These are phyloP conservation scores for Suillus bovinus DNA, from an alignment of 768 basidiomycete genomes.

Conservation along the genomic window DNA sequence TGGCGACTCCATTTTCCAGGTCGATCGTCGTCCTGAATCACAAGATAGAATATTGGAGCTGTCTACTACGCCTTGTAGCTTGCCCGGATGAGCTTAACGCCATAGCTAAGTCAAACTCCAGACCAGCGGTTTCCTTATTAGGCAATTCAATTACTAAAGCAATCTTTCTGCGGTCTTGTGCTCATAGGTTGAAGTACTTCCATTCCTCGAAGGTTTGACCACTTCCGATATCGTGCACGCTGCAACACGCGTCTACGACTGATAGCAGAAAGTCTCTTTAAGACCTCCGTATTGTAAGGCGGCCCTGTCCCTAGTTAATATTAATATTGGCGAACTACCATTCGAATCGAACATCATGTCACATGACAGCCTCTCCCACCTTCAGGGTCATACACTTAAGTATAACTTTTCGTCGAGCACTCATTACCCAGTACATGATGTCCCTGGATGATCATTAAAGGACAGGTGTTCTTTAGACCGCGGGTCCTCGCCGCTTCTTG, in stretches of 20 bases:
- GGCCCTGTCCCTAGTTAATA: background rate
- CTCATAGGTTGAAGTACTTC: too few relatives aligned
- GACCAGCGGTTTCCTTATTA: background rate
- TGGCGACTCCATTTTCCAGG: slow-evolving; percentile 34
- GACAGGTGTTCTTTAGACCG: background rate
- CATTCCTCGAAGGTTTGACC: too few relatives aligned
- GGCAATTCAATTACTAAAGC: background rate
- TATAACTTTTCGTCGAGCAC: background rate
- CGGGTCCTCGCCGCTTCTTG: slow-evolving; percentile 6
- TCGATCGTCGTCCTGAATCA: background rate
- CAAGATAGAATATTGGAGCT: background rate
- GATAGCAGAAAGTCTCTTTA: background rate
- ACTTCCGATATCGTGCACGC: background rate
- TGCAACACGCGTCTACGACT: background rate
- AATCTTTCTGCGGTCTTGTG: background rate
- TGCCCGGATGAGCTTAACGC: background rate
- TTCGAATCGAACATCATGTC: too few relatives aligned
- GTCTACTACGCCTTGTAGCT: background rate
- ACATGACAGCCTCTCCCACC: background rate
- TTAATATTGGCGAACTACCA: background rate
- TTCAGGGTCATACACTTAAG: background rate
- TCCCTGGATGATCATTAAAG: slow-evolving; percentile 4
- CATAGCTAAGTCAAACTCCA: too few relatives aligned
- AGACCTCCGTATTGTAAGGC: background rate
- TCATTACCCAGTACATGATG: background rate